These are phyloP conservation scores for Phaffia australis DNA, from an alignment of 768 basidiomycete genomes.

Conservation along the genomic window DNA sequence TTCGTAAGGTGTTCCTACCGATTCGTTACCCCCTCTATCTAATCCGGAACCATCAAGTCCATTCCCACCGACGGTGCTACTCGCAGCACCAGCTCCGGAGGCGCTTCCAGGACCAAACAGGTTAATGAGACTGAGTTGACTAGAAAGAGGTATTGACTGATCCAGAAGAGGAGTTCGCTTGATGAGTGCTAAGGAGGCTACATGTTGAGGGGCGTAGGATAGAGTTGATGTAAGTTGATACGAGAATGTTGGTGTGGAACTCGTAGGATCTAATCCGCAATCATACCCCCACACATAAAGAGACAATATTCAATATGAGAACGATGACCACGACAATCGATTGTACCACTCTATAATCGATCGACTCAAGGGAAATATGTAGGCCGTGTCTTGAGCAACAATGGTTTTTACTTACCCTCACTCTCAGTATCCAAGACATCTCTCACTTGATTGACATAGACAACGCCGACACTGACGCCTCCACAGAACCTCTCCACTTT, in stretches of 20 bases:
- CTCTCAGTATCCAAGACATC: slow-evolving; percentile 44
- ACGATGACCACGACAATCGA: too few species aligned
- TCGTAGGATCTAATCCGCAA: slow-evolving; percentile 34
- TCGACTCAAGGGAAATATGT: too few species aligned
- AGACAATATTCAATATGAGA: too few species aligned
- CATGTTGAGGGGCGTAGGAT: slow-evolving; percentile 64
- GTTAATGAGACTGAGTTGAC: slow-evolving; percentile 83
- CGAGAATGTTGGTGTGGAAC: slow-evolving; percentile 34
- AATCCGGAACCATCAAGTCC: background rate
- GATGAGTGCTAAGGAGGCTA: slow-evolving; percentile 85
- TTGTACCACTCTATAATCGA: too few species aligned
- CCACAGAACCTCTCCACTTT: slow-evolving; percentile 62
- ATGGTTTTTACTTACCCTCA: slow-evolving; percentile 48
- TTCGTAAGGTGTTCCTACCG: slow-evolving; percentile 59
- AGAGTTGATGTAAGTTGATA: slow-evolving; percentile 43
- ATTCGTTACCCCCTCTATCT: background rate
- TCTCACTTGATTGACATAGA: slow-evolving; percentile 71
- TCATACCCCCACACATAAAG: background rate
- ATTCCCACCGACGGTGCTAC: too few species aligned
- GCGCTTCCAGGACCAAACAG: slow-evolving; percentile 46
- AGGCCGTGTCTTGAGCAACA: too few species aligned
- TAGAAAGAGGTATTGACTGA: slow-evolving; percentile 61
- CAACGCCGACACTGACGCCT: slow-evolving; percentile 56
- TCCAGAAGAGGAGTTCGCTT: slow-evolving; percentile 75
- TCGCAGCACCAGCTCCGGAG: slow-evolving; percentile 19